Evolutionary conservation across 2,329 filamentous ascomycete species (phyloP), one percentile per base, ranked within the genome.

Genomic region (Torrubiellomyces zombiae): DNA sequence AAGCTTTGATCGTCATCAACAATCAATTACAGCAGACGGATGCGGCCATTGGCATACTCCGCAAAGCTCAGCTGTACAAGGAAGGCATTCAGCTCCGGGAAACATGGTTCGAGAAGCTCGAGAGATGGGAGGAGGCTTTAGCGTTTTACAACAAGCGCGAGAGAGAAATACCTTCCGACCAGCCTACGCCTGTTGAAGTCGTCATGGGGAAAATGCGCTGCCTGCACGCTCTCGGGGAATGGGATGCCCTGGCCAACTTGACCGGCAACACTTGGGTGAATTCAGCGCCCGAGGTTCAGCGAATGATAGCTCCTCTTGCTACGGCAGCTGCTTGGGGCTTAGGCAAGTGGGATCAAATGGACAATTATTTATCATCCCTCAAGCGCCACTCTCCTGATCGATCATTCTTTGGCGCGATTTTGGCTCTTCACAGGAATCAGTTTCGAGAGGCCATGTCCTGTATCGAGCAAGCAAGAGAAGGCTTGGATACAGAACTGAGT

Each of bases 181-280:
- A 64, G 31, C 46, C 57, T 1, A 53, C 60, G 0, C 83, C 82
- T 0, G 82, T 98, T 32, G 89, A 95, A 31, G 82, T 98, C 27
- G 83, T 92, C 17, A 95, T 98, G 85, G 89, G 89, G 37, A 98
- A 98, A 55, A 98, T 99, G 89, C 75, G 89, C 23, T 99, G 89
- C 62, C 57, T 95, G 34, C 89, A 99, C 47, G 91, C 89, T 7
- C 63, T 99, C 18, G 89, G 89, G 32, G 89, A 99, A 50, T 99
- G 89, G 89, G 91, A 95, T 38, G 73, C 82, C 4, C 62, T 99
- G 10, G 91, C 86, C 1, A 74, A 72, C 24, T 62, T 98, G 27
- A 86, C 85, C 0, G 78, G 91, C 44, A 83, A 85, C 44, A 92
- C 86, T 25, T 99, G 89, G 89, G 71, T 79, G 37, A 83, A 85